A percentile compares a stretch with the other conserved stretches of the same genome.
Conservation (phyloP, 352 stramenopile genomes). For the Globisporangium abappressorium region DNA sequence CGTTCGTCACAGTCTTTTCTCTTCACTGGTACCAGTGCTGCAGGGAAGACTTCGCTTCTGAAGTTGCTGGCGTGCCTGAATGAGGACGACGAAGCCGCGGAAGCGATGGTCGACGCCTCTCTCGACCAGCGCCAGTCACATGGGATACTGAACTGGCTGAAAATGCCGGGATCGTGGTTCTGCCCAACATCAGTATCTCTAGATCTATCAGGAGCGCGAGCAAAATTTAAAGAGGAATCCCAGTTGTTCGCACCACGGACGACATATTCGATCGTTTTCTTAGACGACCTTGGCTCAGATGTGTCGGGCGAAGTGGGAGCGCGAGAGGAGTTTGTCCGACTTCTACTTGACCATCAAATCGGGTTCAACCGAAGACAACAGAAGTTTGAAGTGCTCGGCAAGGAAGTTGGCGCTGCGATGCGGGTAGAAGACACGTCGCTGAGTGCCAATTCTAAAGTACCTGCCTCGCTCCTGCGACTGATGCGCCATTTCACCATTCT, state of each 20-base stretch:
- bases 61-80: slow-evolving; percentile 38
- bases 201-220: slow-evolving; percentile 2
- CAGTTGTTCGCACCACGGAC: slow-evolving; percentile 31
- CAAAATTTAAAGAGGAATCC: slow-evolving; percentile 33
- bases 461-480: slow-evolving; percentile 21
- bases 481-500: slow-evolving; percentile 54
- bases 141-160: slow-evolving; percentile 46
- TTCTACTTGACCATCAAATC: slow-evolving; percentile 45
- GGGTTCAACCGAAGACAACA: slow-evolving; percentile 30
- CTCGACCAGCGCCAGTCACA: slow-evolving; percentile 37
- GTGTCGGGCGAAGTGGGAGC: background rate
- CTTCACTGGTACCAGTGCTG: slow-evolving; percentile 36
- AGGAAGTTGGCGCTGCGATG: slow-evolving; percentile 41
- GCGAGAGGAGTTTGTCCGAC: slow-evolving; percentile 41
- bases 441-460: background rate
- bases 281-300: slow-evolving; percentile 42
- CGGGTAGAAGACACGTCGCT: slow-evolving; percentile 10
- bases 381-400: slow-evolving; percentile 29
- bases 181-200: slow-evolving; percentile 1
- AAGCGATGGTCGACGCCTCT: slow-evolving; percentile 48
- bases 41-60: slow-evolving; percentile 52
- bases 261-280: slow-evolving; percentile 41
- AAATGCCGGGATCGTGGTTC: slow-evolving; percentile 46
- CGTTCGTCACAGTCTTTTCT: slow-evolving; percentile 43
- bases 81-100: slow-evolving; percentile 27